phyloP scores from a whole-genome alignment of 768 basidiomycete species.

The Tricholoma sp. region DNA sequence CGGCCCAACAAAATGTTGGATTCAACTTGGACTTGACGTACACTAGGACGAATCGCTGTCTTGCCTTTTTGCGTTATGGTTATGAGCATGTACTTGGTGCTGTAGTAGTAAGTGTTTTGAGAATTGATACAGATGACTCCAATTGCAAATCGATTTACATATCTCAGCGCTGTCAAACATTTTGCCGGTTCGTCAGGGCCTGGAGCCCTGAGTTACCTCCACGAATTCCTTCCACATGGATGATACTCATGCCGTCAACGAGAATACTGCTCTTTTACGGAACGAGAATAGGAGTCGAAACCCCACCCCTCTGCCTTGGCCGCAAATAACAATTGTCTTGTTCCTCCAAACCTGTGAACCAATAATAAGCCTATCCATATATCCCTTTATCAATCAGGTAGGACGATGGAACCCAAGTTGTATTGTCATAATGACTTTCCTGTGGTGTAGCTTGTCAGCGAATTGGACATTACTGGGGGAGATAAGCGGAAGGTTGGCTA shows the following conservation, averaged over 20 bases:
- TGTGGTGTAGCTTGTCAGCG: constrained; percentile 36
- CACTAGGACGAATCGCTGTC: not conserved
- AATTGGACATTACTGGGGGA: constrained; percentile 43
- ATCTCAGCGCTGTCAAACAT: not conserved
- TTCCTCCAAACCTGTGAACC: constrained; percentile 51
- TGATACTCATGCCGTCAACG: constrained; percentile 20
- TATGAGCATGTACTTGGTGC: not conserved
- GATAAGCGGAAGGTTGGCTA: constrained; percentile 49
- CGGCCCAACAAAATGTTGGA: not conserved
- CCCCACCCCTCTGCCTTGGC: constrained; percentile 45
- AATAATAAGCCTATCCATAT: constrained; percentile 47
- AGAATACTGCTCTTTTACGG: constrained; percentile 33
- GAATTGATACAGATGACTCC: not conserved
- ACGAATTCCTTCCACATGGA: constrained; percentile 1
- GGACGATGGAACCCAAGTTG: not conserved
- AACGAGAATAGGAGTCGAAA: constrained; percentile 12
- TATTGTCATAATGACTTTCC: not conserved
- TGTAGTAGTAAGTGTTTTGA: not conserved
- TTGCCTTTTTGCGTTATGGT: not conserved
- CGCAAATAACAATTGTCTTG: constrained; percentile 45
- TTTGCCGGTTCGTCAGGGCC: not conserved
- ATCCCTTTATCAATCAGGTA: constrained; percentile 61
- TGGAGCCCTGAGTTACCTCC: not conserved
- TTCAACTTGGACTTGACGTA: too few relatives aligned
- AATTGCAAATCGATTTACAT: not conserved